Percentiles rank a stretch among this genome's conserved stretches.
These are phyloP conservation scores for Boletus speciosus DNA, from an alignment of 768 basidiomycete genomes.

Conservation along the genomic window DNA sequence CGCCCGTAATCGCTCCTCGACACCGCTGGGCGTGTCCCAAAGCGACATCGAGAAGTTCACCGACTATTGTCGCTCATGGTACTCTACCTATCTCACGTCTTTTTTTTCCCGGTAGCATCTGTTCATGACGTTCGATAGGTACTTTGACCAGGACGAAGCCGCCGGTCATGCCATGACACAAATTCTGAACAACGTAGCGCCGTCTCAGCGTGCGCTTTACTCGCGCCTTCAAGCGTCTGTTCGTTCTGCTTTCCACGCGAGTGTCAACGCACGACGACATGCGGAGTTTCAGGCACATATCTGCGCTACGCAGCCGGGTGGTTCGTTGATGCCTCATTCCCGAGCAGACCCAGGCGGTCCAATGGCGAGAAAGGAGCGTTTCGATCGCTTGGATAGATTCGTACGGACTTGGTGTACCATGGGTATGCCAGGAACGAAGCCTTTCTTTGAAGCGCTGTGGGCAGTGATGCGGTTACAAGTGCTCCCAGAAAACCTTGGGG, in stretches of 20 bases:
- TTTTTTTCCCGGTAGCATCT: background rate
- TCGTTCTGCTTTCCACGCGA: constrained; percentile 80
- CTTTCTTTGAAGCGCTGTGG: constrained; percentile 69
- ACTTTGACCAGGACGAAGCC: constrained; percentile 77
- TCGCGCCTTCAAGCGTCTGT: constrained; percentile 84
- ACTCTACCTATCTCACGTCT: constrained; percentile 14
- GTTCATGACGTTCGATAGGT: constrained; percentile 47
- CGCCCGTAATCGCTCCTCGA: constrained; percentile 60
- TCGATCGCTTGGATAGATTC: constrained; percentile 72
- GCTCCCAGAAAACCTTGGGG: constrained; percentile 75
- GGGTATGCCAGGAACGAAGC: constrained; percentile 86
- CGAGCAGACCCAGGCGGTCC: constrained; percentile 61
- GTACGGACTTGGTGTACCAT: constrained; percentile 79
- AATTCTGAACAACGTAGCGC: constrained; percentile 72
- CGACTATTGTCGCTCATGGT: constrained; percentile 77
- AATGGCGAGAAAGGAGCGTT: constrained; percentile 72
- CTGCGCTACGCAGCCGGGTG: constrained; percentile 73
- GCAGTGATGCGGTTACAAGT: constrained; percentile 78
- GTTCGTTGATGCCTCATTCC: constrained; percentile 71
- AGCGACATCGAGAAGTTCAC: constrained; percentile 78
- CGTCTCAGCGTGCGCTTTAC: constrained; percentile 83
- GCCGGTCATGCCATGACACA: constrained; percentile 80
- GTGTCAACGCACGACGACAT: constrained; percentile 67
- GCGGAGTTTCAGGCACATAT: constrained; percentile 87
- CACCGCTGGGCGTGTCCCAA: constrained; percentile 61